phyloP scores from a whole-genome alignment of 2,329 filamentous ascomycete genomes.

The Phaeoacremonium minimum region DNA sequence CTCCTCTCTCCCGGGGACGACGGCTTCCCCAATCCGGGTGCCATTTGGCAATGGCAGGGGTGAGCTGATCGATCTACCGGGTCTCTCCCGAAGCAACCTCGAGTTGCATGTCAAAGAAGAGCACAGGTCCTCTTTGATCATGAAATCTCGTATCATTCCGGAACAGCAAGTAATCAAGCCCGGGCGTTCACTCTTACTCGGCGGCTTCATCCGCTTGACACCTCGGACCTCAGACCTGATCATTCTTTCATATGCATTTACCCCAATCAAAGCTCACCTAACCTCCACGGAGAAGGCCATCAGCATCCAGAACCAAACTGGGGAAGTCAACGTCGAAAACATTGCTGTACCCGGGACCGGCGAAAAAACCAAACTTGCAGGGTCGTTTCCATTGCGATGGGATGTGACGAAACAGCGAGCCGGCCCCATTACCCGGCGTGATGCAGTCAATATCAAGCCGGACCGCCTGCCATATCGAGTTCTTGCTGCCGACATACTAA shows the following conservation, averaged over 20 bases:
- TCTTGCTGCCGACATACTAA: constrained; percentile 75
- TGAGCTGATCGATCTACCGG: constrained; percentile 90
- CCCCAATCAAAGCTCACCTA: constrained; percentile 70
- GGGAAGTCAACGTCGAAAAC: constrained; percentile 54
- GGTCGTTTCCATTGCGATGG: constrained; percentile 68
- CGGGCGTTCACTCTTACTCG: constrained; percentile 76
- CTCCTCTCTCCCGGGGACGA: constrained; percentile 85
- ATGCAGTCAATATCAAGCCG: constrained; percentile 58
- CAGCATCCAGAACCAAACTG: constrained; percentile 62
- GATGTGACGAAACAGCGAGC: constrained; percentile 80
- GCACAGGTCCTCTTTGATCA: constrained; percentile 65
- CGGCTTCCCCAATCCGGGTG: constrained; percentile 88
- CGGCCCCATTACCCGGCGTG: constrained; percentile 64
- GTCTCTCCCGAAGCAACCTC: constrained; percentile 70
- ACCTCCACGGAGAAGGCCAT: constrained; percentile 78
- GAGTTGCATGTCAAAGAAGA: constrained; percentile 66
- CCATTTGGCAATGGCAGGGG: constrained; percentile 83
- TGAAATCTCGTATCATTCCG: constrained; percentile 72
- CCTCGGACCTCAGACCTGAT: constrained; percentile 60
- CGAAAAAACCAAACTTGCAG: constrained; percentile 62
- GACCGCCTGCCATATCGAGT: constrained; percentile 75
- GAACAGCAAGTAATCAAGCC: constrained; percentile 69
- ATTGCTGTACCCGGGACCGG: constrained; percentile 58
- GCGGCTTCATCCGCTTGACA: constrained; percentile 84
- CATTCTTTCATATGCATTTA: constrained; percentile 82